A percentile compares a stretch with the other conserved stretches of the same genome.
Conservation (phyloP, 257 asterid species). For the Solanum rostratum region DNA sequence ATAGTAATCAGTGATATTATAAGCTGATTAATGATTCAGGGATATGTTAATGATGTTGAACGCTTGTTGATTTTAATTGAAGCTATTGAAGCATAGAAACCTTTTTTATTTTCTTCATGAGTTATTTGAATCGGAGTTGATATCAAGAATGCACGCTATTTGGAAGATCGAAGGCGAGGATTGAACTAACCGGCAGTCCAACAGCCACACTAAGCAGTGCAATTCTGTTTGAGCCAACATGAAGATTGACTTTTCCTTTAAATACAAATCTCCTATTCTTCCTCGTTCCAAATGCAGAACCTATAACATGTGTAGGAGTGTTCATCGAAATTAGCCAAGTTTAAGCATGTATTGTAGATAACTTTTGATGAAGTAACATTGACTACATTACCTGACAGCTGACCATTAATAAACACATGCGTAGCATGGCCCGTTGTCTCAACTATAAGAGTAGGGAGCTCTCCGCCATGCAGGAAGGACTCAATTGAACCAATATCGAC, state of each 20-base stretch:
- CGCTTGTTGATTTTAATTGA: not conserved
- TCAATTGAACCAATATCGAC: constrained; percentile 67
- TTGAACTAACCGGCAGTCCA: constrained; percentile 75
- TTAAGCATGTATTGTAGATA: not conserved
- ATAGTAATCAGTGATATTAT: not conserved
- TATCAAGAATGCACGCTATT: not conserved
- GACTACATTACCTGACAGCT: constrained; percentile 62
- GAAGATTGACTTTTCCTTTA: constrained; percentile 47
- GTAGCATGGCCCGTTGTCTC: constrained; percentile 75
- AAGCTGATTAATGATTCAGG: not conserved
- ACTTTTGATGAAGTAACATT: not conserved
- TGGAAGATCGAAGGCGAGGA: not conserved
- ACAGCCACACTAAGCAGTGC: constrained; percentile 86
- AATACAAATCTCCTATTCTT: constrained; percentile 49
- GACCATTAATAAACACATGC: constrained; percentile 77
- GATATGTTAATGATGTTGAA: not conserved
- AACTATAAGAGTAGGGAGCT: constrained; percentile 69
- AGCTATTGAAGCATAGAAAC: not conserved
- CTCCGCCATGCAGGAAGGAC: constrained; percentile 61
- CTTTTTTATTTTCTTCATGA: not conserved
- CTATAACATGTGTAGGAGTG: constrained; percentile 17
- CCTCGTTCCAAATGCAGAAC: constrained; percentile 83
- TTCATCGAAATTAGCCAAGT: not conserved
- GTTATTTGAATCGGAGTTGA: not conserved
- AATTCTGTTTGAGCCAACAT: constrained; percentile 60